phyloP scores from a whole-genome alignment of 148 eudicot genomes.

The Cornus suecica region DNA sequence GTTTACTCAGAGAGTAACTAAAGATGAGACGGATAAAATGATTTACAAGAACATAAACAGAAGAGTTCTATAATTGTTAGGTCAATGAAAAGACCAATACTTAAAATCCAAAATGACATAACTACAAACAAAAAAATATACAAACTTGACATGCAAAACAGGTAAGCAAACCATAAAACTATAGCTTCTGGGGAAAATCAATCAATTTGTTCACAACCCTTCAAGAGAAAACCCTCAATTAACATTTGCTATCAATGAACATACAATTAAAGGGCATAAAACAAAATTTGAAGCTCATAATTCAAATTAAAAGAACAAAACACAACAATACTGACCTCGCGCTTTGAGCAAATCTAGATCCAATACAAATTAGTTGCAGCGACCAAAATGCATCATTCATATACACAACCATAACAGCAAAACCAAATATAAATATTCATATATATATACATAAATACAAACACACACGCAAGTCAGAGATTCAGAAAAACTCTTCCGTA shows the following conservation, averaged over 20 bases:
- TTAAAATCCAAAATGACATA: too few species aligned
- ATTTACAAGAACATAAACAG: too few species aligned
- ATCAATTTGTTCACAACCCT: background rate
- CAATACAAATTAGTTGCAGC: slow-evolving; percentile 15
- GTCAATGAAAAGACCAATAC: too few species aligned
- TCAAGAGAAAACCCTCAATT: background rate
- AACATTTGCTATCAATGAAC: background rate
- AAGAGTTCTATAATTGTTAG: too few species aligned
- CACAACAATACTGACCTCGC: slow-evolving; percentile 18
- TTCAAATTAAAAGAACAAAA: background rate
- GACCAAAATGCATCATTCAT: slow-evolving; percentile 12
- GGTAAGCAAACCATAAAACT: background rate
- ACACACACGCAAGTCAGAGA: background rate
- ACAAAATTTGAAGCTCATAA: background rate
- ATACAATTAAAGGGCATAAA: background rate
- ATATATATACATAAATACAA: slow-evolving; percentile 3
- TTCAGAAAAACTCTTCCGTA: slow-evolving; percentile 5
- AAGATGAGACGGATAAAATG: too few species aligned
- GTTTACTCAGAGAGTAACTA: too few species aligned
- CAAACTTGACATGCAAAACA: background rate
- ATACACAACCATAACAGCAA: background rate
- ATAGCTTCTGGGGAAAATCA: background rate
- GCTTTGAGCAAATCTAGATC: slow-evolving; percentile 29
- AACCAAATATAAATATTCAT: too few species aligned
- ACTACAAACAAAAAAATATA: background rate